These are phyloP conservation scores for Ambispora gerdemannii DNA, from an alignment of 192 early-diverging fungal genomes.

Conservation along the genomic window DNA sequence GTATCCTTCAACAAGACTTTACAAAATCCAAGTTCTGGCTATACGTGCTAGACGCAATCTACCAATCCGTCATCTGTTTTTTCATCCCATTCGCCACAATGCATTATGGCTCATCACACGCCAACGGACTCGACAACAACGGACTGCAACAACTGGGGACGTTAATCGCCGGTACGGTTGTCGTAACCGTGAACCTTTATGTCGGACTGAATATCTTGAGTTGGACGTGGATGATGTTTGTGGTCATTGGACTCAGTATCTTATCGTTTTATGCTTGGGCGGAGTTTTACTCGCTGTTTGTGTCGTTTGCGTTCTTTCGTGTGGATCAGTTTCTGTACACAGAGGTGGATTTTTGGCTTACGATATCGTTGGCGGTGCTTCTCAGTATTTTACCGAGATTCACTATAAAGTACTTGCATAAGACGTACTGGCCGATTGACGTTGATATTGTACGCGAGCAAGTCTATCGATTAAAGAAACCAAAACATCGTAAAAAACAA, in stretches of 20 bases:
- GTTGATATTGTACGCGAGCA: constrained; percentile 83
- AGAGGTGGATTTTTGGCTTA: constrained; percentile 67
- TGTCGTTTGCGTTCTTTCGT: constrained; percentile 50
- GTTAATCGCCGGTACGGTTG: constrained; percentile 64
- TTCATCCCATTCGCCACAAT: constrained; percentile 60
- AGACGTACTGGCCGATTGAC: constrained; percentile 75
- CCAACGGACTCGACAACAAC: constrained; percentile 45
- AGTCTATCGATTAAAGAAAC: constrained; percentile 32
- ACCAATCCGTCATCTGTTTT: constrained; percentile 70
- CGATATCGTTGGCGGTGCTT: constrained; percentile 53
- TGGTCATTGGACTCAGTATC: constrained; percentile 45
- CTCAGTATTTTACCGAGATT: constrained; percentile 75
- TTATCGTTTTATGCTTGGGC: constrained; percentile 43
- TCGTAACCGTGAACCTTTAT: constrained; percentile 76
- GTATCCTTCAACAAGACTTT: constrained; percentile 70
- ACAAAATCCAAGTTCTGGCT: constrained; percentile 73
- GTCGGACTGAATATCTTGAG: constrained; percentile 69
- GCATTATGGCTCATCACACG: constrained; percentile 44
- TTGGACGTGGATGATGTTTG: constrained; percentile 71
- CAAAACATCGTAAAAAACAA: not conserved
- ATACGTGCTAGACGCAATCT: constrained; percentile 65
- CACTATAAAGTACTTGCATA: constrained; percentile 60
- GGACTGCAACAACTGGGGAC: constrained; percentile 72
- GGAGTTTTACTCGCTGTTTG: constrained; percentile 37
- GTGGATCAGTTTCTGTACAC: constrained; percentile 59